Conservation (phyloP, 805 yeast genomes). For the Candida khao-thaluensis region DNA sequence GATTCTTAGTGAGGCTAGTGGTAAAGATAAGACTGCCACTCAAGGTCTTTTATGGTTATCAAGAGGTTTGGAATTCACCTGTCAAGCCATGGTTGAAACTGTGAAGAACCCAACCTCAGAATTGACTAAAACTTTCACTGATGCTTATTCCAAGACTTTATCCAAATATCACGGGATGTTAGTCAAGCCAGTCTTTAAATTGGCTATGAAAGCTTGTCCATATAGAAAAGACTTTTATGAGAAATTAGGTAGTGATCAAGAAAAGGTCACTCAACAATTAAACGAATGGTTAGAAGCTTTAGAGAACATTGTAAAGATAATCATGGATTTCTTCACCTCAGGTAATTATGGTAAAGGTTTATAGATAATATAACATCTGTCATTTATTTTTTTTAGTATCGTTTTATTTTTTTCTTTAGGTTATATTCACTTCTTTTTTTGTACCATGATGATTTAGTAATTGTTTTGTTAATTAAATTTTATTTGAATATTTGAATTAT, state of each 20-base stretch:
- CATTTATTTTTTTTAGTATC: not conserved
- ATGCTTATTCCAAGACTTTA: constrained; percentile 79
- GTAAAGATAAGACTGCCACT: constrained; percentile 74
- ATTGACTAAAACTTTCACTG: constrained; percentile 74
- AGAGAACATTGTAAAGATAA: constrained; percentile 68
- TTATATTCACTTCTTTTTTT: no score
- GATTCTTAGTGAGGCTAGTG: constrained; percentile 67
- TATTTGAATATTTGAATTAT: not conserved
- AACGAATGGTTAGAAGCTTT: constrained; percentile 73
- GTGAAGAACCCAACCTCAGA: constrained; percentile 62
- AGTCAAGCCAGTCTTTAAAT: constrained; percentile 81
- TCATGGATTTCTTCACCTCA: constrained; percentile 69
- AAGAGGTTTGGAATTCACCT: constrained; percentile 87
- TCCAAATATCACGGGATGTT: constrained; percentile 79
- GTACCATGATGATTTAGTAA: no score
- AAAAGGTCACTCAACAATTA: constrained; percentile 63
- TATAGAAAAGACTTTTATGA: constrained; percentile 81
- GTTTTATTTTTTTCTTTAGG: no score
- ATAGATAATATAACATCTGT: constrained; percentile 22
- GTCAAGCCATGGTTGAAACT: constrained; percentile 81
- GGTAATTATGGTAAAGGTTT: constrained; percentile 91
- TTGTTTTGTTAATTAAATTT: no score
- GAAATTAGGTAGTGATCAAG: constrained; percentile 77
- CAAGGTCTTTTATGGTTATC: constrained; percentile 88
- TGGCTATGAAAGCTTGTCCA: constrained; percentile 95